A percentile compares a stretch with the other conserved stretches of the same genome.
phyloP scores from a whole-genome alignment of 495 filamentous ascomycete species.

The Ramalina intermedia region DNA sequence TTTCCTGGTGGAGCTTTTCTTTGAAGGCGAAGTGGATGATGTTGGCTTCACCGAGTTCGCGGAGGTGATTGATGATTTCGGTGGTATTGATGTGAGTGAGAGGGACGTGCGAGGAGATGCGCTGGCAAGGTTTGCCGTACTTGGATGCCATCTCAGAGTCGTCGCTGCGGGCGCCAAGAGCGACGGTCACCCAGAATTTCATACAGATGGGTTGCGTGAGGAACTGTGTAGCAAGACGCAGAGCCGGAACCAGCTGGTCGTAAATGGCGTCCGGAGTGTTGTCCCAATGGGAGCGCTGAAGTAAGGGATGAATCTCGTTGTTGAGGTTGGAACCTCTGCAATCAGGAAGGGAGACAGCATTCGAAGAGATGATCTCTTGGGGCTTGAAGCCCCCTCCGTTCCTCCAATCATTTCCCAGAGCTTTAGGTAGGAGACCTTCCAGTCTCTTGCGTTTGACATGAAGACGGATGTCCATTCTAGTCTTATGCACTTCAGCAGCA shows the following conservation, averaged over 20 bases:
- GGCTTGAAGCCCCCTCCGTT: constrained; percentile 11
- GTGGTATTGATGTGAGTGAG: constrained; percentile 9
- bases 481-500: constrained; percentile 7
- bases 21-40: constrained; percentile 14
- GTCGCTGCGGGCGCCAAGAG: constrained; percentile 7
- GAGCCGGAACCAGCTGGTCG: constrained; percentile 13
- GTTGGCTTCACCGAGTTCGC: constrained; percentile 5
- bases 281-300: constrained; percentile 11
- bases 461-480: constrained; percentile 2
- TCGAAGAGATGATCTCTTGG: constrained; percentile 14
- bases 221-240: constrained; percentile 15
- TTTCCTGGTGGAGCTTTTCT: neutral
- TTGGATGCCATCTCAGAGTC: constrained; percentile 11
- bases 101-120: constrained; percentile 12
- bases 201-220: constrained; percentile 14
- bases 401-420: neutral
- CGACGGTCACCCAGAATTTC: constrained; percentile 18
- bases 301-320: constrained; percentile 15
- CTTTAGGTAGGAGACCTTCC: constrained; percentile 5
- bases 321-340: constrained; percentile 14
- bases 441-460: constrained; percentile 13
- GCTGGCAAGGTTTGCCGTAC: constrained; percentile 7
- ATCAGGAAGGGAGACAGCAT: constrained; percentile 19
- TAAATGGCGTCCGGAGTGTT: constrained; percentile 14
- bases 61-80: constrained; percentile 9